Base-by-base conservation (phyloP, 1,284 basidiomycete genomes). In the Ganoderma lucidum region DNA sequence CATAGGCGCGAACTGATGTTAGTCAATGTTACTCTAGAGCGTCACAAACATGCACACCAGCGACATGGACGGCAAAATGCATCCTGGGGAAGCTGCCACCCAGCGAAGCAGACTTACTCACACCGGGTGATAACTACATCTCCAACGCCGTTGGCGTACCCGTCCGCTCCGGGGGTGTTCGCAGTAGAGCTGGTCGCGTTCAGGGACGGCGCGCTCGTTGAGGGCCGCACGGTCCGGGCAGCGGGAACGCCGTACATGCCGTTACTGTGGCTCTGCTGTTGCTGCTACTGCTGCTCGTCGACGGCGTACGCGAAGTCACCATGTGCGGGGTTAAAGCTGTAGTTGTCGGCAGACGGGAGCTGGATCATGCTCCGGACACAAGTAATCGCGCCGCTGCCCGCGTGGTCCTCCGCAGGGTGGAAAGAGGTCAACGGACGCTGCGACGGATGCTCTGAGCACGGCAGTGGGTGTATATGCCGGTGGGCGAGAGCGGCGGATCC, bases 181-280 rank as follows among this genome's bases (percentile, higher is more conserved):
- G 87, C 83, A 45, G 93, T 93, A n/a, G 93, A 93, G 48, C 92
- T 94, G 76, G 91, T 91, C 61, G 93, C 92, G 80, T 93, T 90
- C 64, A 90, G 88, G 56, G 90, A 92, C 66, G 90, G 92, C 10
- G 92, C 87, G 62, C 90, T 90, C 48, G 93, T 93, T 69, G 90
- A 91, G 39, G 93, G 93, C 66, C 92, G 87, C 66, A 87, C 83
- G 72, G 77, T 79, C 69, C 81, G 79, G 69, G 78, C 70, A 23
- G 76, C 77, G 67, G 76, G 69, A 15, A 71, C 72, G 32, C 73
- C 76, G 67, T 79, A 80, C 73, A 78, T 75, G 55, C 72, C 74
- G 62, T 76, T 73, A 62, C 70, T 69, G 58, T 75, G 71, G 28
- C 66, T 71, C n/a, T 70, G 65, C 48, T 51, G 48, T 28, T 78